Evolutionary conservation across 352 stramenopile species (phyloP), one percentile per base, ranked within the genome.

Genomic region (Pythium oligandrum): DNA sequence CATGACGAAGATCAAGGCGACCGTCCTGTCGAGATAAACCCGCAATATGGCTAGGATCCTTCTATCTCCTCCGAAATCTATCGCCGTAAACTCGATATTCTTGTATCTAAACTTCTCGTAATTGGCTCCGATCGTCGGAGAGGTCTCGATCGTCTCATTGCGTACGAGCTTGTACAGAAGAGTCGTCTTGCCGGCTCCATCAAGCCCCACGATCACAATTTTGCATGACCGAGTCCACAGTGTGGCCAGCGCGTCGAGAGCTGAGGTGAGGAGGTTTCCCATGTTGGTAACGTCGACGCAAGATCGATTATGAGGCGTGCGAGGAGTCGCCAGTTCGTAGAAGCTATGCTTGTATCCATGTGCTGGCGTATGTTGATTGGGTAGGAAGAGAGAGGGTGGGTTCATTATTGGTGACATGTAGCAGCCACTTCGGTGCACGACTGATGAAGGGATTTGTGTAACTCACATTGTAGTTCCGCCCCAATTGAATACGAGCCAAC

Each of bases 181-280:
- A 10, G 93, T 98, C 1, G 94, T 98, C 70, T 98, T 98, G 61
- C 94, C 95, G 40, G 93, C 94, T 10, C 88, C 92, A 75, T 98
- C 93, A 17, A 96, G 74, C 1, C 85, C 85, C 6, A 97, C 75
- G 72, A 98, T 95, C 46, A 98, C 52, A 55, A 79, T 70, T 8
- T 67, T 66, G 17, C 67, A 71, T 6, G 67, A 64, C 34, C 65
- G 38, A 7, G 38, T 42, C 38, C 38, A 42, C 7, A 42, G 11
- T 7, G 7, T 42, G 11, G 38, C 38, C 38, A 42, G 7, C 7
- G 38, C 11, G 38, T 42, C 38, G 38, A 42, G 7, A 11, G 11
- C 38, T 42, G 38, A 42, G 7, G 38, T 11, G 11, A 42, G 7
- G 38, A 11, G 38, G 38, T 42, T 42, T 7, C 38, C 38, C 38